Base-by-base conservation (phyloP, 2,329 filamentous ascomycete genomes). In the Daldinia sp. region DNA sequence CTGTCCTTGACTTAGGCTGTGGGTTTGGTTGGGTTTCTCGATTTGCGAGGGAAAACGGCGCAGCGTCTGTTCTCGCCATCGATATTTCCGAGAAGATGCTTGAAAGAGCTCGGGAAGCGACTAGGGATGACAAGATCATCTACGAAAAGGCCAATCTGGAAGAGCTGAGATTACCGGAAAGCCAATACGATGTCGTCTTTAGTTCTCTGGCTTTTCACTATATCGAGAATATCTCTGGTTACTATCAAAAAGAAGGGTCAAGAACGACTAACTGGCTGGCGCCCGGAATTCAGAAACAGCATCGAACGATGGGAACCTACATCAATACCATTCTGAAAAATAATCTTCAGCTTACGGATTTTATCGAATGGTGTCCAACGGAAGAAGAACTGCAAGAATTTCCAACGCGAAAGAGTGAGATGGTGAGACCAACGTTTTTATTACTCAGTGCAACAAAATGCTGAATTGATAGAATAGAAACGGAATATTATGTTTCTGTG, bases 71-170 rank as follows among this genome's bases (percentile, higher is more conserved):
- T 32, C 72, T 70, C 15, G 79, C 72, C 4, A 68, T 81, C 48
- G 81, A 82, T 64, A 61, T 82, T 8, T 82, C 80, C 2, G 59
- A 75, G 27, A 80, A 78, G 19, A 82, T 82, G 80, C 75, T 82
- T 6, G 68, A 68, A 4, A 76, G 72, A 43, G 80, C 79, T 3
- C 71, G 68, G 15, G 39, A 43, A 55, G 69, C 74, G 67, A 75
- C 71, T 4, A 69, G 62, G 6, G 68, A 75, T 21, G 63, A 63
- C 19, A 68, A 19, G 51, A 75, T 79, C 53, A 67, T 60, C 4
- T 80, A 76, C 61, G 59, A 70, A 45, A 70, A 72, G 35, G 76
- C 70, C 6, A 75, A 79, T 61, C 68, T 80, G 4, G 76, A 80
- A 45, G 53, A 69, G 15, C 43, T 76, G 15, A 66, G 61, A 29